Base-by-base conservation (phyloP, 1,284 basidiomycete species). In the Ceratobasidium sp. region DNA sequence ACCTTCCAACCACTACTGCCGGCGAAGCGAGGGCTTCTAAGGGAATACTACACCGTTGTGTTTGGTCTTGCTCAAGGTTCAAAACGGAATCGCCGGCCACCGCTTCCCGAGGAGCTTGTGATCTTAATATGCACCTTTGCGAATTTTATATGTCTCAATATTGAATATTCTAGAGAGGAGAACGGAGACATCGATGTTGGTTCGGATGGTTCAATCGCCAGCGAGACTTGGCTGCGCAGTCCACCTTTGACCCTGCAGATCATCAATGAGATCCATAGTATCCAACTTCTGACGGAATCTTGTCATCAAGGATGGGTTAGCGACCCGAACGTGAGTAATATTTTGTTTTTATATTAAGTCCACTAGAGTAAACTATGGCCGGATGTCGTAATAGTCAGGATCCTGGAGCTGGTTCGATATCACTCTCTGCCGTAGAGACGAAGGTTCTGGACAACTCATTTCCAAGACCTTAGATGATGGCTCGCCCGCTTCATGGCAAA, bases 361-460 rank as follows among this genome's bases (percentile, higher is more conserved):
- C 6, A 14, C 12, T 5, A 30, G 5, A 5, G 6, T 58, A 10
- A 23, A 36, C 1, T 30, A 26, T 28, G 23, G 10, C 3, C 8
- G 3, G 12, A 9, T 23, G 1, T 1, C 14, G 26, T n/a, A 4
- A 21, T 34, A 70, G 65, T 23, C 23, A 10, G 65, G 65, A 10
- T 70, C 53, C 10, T 70, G 65, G 65, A 70, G 65, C 23, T 70
- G 65, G 65, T 70, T 70, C 36, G 65, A 57, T 8, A n/a, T 70
- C 34, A 28, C 36, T 12, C 18, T 70, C 16, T 41, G 2, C 18
- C 36, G 18, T 41, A 21, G 36, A 52, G 32, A 14, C 48, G 46
- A 50, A 52, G 32, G 14, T 34, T 65, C 23, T 39, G n/a, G 36
- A 1, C 2, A 58, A 21, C 52, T 41, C 4, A 8, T 12, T 30